Conservation (phyloP, 805 yeast genomes). For the Yarrowia divulgata region DNA sequence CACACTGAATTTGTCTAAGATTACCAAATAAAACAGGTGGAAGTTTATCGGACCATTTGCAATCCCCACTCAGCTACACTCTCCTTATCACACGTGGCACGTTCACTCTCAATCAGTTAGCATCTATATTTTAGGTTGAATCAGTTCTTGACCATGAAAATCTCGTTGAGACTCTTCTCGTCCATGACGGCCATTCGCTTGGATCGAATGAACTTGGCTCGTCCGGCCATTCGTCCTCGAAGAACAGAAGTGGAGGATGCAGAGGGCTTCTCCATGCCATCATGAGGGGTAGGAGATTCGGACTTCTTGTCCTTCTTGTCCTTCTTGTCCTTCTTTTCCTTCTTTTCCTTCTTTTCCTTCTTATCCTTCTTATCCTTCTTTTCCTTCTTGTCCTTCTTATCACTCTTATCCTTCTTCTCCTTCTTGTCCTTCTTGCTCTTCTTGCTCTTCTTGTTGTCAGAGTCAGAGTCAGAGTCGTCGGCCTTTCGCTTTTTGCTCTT, state of each 20-base stretch:
- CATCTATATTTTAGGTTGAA: slow-evolving; percentile 24
- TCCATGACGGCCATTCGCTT: slow-evolving; percentile 93
- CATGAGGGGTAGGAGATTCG: slow-evolving; percentile 44
- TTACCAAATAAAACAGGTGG: no score
- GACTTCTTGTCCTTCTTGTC: slow-evolving; percentile 48
- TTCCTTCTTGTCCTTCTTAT: slow-evolving; percentile 47
- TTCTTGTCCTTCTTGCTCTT: slow-evolving; percentile 46
- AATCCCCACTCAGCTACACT: background rate
- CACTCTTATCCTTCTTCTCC: slow-evolving; percentile 45
- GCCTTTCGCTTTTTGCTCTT: slow-evolving; percentile 48
- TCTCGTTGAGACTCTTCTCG: slow-evolving; percentile 85
- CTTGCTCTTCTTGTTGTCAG: slow-evolving; percentile 42
- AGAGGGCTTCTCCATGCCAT: slow-evolving; percentile 47
- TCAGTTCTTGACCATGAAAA: slow-evolving; percentile 72
- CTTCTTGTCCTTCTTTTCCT: slow-evolving; percentile 47
- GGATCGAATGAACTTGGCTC: slow-evolving; percentile 88
- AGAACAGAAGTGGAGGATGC: slow-evolving; percentile 49
- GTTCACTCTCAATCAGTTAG: slow-evolving; percentile 32
- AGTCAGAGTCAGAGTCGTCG: slow-evolving; percentile 42
- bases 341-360: slow-evolving; percentile 45
- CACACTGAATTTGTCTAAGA: no score
- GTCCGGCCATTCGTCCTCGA: slow-evolving; percentile 69
- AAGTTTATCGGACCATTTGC: background rate
- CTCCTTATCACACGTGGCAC: background rate
- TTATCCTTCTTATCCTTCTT: slow-evolving; percentile 48